Base-by-base conservation (phyloP, 1,284 basidiomycete species). In the Thecaphora thlaspeos region DNA sequence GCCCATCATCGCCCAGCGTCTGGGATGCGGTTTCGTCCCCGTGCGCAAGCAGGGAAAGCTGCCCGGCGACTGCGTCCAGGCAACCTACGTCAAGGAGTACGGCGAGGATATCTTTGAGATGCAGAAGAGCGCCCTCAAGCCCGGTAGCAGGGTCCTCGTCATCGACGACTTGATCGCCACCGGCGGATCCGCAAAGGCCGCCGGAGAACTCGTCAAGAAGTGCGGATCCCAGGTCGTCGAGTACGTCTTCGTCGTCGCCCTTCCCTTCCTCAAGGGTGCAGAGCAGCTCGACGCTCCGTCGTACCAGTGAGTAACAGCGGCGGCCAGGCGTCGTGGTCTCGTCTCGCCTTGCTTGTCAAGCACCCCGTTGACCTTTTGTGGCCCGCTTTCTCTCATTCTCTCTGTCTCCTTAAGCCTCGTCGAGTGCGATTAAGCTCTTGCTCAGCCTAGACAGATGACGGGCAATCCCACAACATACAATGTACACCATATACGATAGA, bases 111-210 rank as follows among this genome's bases (percentile, higher is more conserved):
- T 85, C 12, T 95, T 96, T 73, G 92, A 98, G 81, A 94, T 98
- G 85, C 95, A 98, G 80, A 83, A 84, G 38, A 89, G 87, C 52
- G 87, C 89, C 2, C 89, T 99, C 74, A 83, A 86, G 2, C 44
- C 64, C 30, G 90, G 90, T 30, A 88, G 94, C 77, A 89, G 82
- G 51, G 91, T 93, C 26, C 80, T 99, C 38, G 83, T 98, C 43
- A 83, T 99, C 28, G 95, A 99, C 79, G 95, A 99, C 79, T 83
- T 99, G 36, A 92, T 99, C 62, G 95, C 95, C 0, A 98, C 95
- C 40, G 91, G 91, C 58, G 95, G 95, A 8, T 96, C 92, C 17
- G 95, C 95, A 3, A 87, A 86, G 63, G 93, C 93, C 1, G 93
- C 95, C 10, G 93, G 92, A 48, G 85, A 95, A 68, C 87, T 99